phyloP scores from a whole-genome alignment of 2,329 filamentous ascomycete genomes.

The Erysiphe pulchra region DNA sequence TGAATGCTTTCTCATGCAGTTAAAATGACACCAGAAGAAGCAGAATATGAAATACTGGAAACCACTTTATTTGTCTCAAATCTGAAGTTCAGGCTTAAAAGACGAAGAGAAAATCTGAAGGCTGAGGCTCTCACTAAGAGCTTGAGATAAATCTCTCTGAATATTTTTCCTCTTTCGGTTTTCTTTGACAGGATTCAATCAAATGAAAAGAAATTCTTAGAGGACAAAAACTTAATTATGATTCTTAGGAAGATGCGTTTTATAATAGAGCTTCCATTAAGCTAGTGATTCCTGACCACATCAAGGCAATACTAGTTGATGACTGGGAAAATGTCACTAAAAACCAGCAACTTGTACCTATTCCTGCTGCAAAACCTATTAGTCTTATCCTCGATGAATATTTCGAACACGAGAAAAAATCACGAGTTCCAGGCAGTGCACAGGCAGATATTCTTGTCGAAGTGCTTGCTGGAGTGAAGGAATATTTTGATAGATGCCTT shows the following conservation, averaged over 20 bases:
- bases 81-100: too few relatives aligned
- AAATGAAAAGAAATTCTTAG: background rate
- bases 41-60: too few relatives aligned
- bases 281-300: slow-evolving; percentile 60
- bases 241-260: slow-evolving; percentile 60
- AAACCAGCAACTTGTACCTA: slow-evolving; percentile 64
- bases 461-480: slow-evolving; percentile 58
- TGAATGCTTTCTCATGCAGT: too few relatives aligned
- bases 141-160: too few relatives aligned
- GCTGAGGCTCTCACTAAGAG: too few relatives aligned
- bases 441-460: slow-evolving; percentile 76
- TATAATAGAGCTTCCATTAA: slow-evolving; percentile 64
- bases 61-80: too few relatives aligned
- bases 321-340: slow-evolving; percentile 99
- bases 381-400: slow-evolving; percentile 62
- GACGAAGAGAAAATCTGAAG: too few relatives aligned
- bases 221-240: background rate
- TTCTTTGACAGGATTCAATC: too few relatives aligned
- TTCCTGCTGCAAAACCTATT: slow-evolving; percentile 56
- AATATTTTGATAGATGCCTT: slow-evolving; percentile 83
- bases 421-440: slow-evolving; percentile 37
- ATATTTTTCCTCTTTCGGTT: too few relatives aligned
- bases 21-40: too few relatives aligned
- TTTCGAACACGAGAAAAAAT: slow-evolving; percentile 38
- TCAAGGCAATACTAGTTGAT: slow-evolving; percentile 84